Evolutionary conservation across 176 grass and related monocot species (phyloP), one percentile per base, ranked within the genome.

Genomic region (Pharus latifolius): DNA sequence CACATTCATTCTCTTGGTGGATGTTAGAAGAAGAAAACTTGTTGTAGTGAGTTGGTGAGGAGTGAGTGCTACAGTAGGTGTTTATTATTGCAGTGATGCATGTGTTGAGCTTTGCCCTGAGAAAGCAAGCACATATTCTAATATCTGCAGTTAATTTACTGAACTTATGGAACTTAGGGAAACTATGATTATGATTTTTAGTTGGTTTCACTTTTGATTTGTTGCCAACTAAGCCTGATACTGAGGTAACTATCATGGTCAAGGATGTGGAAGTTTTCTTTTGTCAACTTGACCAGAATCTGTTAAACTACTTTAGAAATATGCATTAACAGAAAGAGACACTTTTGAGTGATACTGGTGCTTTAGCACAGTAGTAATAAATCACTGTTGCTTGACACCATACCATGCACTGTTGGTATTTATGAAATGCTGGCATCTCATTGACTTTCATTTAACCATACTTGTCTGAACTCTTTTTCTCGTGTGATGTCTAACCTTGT

Each of bases 401-500:
- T 71, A 80, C n/a, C 17, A 46, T 35, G 12, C 32, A 57, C 62
- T 20, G 38, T 27, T 71, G 17, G 6, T 76, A 23, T 59, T 38
- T 72, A 9, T 46, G 44, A 25, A 70, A 84, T 41, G 5, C 24
- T 37, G 12, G 30, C 17, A 5, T 82, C 38, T 34, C 59, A 49
- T 46, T 67, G 64, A 61, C n/a, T 71, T 76, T 55, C 67, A 49
- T 24, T 29, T 70, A 27, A 27, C 34, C 8, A 69, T 63, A 38
- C 41, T 32, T 78, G 24, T 46, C 46, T 78, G 68, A 38, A 30
- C 38, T 27, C 33, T 9, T 67, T 60, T 29, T 42, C 22, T 18
- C 5, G 48, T 47, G 52, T 23, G 67, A n/a, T 70, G 6, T 52
- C 67, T 37, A 43, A 74, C 69, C 35, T 78, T 65, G 11, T 80